Percentiles rank a stretch among this genome's conserved stretches.
Evolutionary conservation across 495 filamentous ascomycete genomes (phyloP).

Genomic region (Acidiella bohemica): DNA sequence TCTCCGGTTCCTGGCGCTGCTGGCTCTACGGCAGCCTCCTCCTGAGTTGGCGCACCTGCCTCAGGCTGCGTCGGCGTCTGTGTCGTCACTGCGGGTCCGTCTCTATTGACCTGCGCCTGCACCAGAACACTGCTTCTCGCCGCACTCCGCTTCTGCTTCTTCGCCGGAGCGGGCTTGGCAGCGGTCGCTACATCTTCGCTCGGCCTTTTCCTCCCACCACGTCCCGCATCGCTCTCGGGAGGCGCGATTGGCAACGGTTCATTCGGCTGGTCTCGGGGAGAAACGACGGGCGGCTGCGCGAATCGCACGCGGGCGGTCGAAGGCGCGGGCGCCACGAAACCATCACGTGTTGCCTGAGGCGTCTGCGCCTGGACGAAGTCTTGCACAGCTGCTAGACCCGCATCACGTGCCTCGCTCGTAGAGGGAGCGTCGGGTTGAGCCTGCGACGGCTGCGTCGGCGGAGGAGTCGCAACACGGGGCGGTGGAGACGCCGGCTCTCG

Average conservation of each 20-base stretch:
- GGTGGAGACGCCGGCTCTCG: too few species aligned
- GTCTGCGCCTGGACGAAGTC: not conserved
- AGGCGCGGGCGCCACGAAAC: not conserved
- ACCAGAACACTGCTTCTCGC: slow-evolving; percentile 5
- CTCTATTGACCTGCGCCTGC: slow-evolving; percentile 4
- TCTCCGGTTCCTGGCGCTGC: not conserved
- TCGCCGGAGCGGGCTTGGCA: too few species aligned
- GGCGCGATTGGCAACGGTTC: not conserved
- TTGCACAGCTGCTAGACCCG: not conserved
- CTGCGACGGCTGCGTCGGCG: not conserved
- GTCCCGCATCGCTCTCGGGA: too few species aligned
- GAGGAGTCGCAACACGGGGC: not conserved
- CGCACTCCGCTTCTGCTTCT: slow-evolving; percentile 9
- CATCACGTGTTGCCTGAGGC: not conserved
- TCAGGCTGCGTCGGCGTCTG: too few species aligned
- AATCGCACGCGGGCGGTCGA: not conserved
- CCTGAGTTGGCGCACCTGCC: not conserved
- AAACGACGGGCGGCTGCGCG: not conserved
- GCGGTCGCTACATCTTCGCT: too few species aligned
- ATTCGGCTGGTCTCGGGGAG: not conserved
- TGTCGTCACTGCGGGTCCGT: too few species aligned
- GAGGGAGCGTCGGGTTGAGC: not conserved
- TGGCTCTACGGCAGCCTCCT: not conserved
- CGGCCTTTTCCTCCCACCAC: slow-evolving; percentile 1
- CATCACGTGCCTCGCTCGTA: not conserved